Conservation (phyloP, 2,329 filamentous ascomycete species). For the Cordyceps cicadae region DNA sequence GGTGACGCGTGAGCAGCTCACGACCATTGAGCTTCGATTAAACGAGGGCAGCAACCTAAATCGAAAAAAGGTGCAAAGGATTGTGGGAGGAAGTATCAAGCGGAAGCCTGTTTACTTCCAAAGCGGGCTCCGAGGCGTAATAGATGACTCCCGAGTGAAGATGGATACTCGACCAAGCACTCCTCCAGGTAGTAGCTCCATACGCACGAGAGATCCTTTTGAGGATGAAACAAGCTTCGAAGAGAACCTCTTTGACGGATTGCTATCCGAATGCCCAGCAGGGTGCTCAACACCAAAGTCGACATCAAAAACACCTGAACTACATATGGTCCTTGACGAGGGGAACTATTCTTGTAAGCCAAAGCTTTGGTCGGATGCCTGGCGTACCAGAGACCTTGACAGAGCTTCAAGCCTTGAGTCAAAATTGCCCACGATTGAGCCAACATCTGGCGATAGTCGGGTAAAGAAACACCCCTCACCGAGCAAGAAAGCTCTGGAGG, state of each 20-base stretch:
- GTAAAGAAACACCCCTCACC: conserved; percentile 39
- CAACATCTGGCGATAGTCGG: not conserved
- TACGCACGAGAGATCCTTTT: conserved; percentile 15
- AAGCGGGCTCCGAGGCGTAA: not conserved
- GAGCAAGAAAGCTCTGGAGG: conserved; percentile 32
- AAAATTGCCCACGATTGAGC: too few species aligned
- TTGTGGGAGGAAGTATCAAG: conserved; percentile 22
- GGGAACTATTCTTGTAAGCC: not conserved
- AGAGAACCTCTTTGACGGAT: conserved; percentile 29
- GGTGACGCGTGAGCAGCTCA: conserved; percentile 15
- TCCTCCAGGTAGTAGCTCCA: conserved; percentile 15
- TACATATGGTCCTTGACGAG: not conserved
- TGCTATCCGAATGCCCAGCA: conserved; percentile 27
- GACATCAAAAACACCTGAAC: not conserved
- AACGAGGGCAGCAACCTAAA: conserved; percentile 29
- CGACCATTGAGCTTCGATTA: conserved; percentile 23
- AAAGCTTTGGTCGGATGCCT: not conserved
- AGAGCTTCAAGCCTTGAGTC: too few species aligned
- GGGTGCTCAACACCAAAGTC: conserved; percentile 32
- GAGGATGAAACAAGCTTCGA: conserved; percentile 31
- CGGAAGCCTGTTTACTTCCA: conserved; percentile 22
- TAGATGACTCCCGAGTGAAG: not conserved
- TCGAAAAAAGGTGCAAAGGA: conserved; percentile 27
- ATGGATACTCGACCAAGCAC: not conserved
- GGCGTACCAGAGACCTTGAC: not conserved